Conservation (phyloP, 2,329 filamentous ascomycete genomes). For the Trichoderma brevicompactum region DNA sequence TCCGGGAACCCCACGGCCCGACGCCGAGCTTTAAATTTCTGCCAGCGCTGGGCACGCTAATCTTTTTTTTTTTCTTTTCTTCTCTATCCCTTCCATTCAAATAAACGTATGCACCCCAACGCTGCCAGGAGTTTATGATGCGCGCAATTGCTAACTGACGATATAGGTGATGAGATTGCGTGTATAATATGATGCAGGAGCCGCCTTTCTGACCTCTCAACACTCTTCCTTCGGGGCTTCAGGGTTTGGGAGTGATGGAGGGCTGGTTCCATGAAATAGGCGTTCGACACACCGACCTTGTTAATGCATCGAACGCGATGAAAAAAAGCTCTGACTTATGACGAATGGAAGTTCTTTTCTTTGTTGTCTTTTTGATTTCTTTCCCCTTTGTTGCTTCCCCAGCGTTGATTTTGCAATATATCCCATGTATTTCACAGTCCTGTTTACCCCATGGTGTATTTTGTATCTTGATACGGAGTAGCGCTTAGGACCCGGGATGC, state of each 20-base stretch:
- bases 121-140: conserved; percentile 27
- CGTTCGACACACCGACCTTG: conserved; percentile 99
- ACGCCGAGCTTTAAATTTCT: conserved; percentile 45
- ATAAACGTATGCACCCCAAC: conserved; percentile 72
- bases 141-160: conserved; percentile 40
- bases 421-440: background rate
- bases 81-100: conserved; percentile 99
- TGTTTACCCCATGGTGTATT: background rate
- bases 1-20: conserved; percentile 35
- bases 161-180: conserved; percentile 98
- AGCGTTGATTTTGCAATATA: background rate
- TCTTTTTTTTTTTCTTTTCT: conserved; percentile 53
- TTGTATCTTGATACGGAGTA: conserved; percentile 1
- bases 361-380: conserved; percentile 7
- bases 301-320: conserved; percentile 95
- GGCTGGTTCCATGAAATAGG: conserved; percentile 86
- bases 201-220: conserved; percentile 65
- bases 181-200: conserved; percentile 85
- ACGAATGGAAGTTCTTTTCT: conserved; percentile 44
- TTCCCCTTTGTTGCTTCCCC: background rate
- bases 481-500: background rate
- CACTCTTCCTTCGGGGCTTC: conserved; percentile 90
- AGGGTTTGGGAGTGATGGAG: conserved; percentile 76
- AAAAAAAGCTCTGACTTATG: conserved; percentile 90
- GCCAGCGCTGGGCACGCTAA: conserved; percentile 25